Percentiles rank a stretch among this genome's conserved stretches.
Conservation (phyloP, 805 yeast genomes). For the Saturnispora kantuleensis region DNA sequence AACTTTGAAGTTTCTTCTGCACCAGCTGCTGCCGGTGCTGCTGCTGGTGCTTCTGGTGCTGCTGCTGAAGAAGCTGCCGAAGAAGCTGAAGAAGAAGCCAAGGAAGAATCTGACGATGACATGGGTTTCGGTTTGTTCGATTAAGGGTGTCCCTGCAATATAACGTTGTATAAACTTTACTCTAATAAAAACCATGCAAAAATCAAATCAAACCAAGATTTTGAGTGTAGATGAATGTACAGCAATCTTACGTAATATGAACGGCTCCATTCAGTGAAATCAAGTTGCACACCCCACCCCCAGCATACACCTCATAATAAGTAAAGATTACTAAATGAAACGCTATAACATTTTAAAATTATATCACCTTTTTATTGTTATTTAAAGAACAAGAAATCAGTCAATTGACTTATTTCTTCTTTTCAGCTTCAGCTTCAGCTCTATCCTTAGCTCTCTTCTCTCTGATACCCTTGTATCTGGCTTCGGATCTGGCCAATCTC, state of each 20-base stretch:
- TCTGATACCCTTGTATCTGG: conserved; percentile 91
- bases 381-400: conserved; percentile 3
- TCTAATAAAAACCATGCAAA: background rate
- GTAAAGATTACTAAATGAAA: too few relatives aligned
- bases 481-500: conserved; percentile 90
- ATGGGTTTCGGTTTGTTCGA: conserved; percentile 91
- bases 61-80: conserved; percentile 41
- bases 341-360: background rate
- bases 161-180: conserved; percentile 1
- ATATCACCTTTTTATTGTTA: conserved; percentile 2
- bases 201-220: too few relatives aligned
- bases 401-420: conserved; percentile 70
- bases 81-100: conserved; percentile 51
- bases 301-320: too few relatives aligned
- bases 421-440: conserved; percentile 99
- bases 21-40: conserved; percentile 41
- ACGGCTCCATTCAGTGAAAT: too few relatives aligned
- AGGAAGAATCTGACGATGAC: conserved; percentile 70
- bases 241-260: too few relatives aligned
- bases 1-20: conserved; percentile 44
- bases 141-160: conserved; percentile 31
- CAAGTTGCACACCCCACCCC: too few relatives aligned
- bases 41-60: conserved; percentile 37
- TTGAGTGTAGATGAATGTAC: too few relatives aligned
- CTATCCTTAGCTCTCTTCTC: conserved; percentile 94